A percentile compares a stretch with the other conserved stretches of the same genome.
These are phyloP conservation scores for Saitozyma sp. DNA, from an alignment of 768 basidiomycete genomes.

Conservation along the genomic window DNA sequence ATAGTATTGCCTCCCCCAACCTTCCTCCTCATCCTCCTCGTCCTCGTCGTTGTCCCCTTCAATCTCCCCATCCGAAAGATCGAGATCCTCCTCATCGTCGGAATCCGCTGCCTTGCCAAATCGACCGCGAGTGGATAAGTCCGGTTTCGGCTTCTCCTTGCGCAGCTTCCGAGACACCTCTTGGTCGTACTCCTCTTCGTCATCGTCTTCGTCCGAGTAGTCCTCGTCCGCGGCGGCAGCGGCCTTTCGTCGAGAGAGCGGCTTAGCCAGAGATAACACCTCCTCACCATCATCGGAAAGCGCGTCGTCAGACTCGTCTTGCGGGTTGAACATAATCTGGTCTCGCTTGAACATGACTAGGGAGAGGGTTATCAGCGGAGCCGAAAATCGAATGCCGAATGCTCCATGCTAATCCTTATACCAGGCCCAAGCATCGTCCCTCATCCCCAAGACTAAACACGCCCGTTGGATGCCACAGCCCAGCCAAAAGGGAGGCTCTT, in stretches of 20 bases:
- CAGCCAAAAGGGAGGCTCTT: no score
- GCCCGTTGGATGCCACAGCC: no score
- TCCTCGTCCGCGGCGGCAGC: constrained; percentile 17
- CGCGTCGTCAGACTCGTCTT: constrained; percentile 51
- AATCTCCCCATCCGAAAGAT: background rate
- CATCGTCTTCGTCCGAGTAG: constrained; percentile 55
- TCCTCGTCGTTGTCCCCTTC: background rate
- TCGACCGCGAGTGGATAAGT: constrained; percentile 43
- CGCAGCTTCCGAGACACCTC: constrained; percentile 23
- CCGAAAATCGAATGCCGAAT: background rate
- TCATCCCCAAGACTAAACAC: no score
- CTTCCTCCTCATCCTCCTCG: constrained; percentile 58
- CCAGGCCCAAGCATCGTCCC: no score
- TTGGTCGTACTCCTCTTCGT: constrained; percentile 55
- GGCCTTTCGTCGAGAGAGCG: constrained; percentile 21
- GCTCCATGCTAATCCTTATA: no score
- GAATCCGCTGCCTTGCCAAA: constrained; percentile 46
- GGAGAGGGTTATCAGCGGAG: constrained; percentile 5
- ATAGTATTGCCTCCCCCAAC: constrained; percentile 86
- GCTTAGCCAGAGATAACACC: constrained; percentile 64
- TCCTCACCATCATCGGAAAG: constrained; percentile 63
- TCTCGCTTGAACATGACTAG: constrained; percentile 59
- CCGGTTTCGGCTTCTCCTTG: constrained; percentile 32
- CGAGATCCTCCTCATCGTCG: constrained; percentile 11
- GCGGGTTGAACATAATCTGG: constrained; percentile 72